Base-by-base conservation (phyloP, 2,329 filamentous ascomycete species). In the Byssothecium circinans region DNA sequence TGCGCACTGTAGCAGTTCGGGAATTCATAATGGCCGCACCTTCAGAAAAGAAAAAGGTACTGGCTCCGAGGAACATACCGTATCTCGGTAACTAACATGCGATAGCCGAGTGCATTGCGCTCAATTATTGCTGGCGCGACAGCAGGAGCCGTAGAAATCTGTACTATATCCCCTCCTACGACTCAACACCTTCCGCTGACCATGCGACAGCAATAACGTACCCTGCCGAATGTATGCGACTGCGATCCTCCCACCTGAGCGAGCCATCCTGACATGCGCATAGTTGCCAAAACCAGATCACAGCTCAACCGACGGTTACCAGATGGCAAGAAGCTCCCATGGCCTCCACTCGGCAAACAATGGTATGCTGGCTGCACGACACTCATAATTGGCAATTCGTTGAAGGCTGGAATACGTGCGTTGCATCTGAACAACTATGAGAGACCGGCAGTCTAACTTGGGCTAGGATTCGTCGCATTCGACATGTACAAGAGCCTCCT, bases 291-390 rank as follows among this genome's bases (percentile, higher is more conserved):
- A 78, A 97, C 94, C 44, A 81, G 94, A 60, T 89, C 89, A 46
- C 94, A 97, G 74, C 85, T 99, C 65, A 99, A 99, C 73, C 84
- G 87, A 59, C 84, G 86, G 61, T 79, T 97, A 64, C 79, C 88
- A 40, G 85, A 87, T 45, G 87, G 86, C 38, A 79, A 95, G 78
- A 96, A 95, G 77, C 81, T 96, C 23, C 91, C 92, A 43, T 96
- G 90, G 88, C 94, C 94, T 35, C 89, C 89, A 10, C 97, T 97
- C 65, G 94, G 94, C 40, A 79, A 75, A 61, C 90, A 95, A 72
- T 99, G 94, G 94, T 99, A 99, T 72, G 92, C 94, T 11, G 94
- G 94, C 30, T 99, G 94, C 76, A 97, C 94, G 38, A 97, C 94
- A 22, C 76, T 96, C 68, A 95, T 99, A 50, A 90, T 97, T 59